Base-by-base conservation (phyloP, 345 rosid genomes). In the Eucalyptus regnans region DNA sequence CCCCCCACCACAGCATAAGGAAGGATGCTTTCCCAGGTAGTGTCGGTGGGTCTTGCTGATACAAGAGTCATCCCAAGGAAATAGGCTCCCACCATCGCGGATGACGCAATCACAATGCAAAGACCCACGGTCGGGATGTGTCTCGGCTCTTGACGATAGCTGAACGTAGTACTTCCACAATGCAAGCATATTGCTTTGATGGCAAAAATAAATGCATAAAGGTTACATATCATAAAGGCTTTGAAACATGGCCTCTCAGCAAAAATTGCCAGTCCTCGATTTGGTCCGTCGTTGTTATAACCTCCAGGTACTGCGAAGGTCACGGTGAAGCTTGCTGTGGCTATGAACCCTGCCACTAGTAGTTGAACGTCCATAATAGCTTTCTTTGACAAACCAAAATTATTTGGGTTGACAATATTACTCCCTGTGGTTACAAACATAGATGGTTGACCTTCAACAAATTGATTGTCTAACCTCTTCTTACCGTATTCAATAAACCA, bases 11-110 rank as follows among this genome's bases (percentile, higher is more conserved):
- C n/a, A n/a, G n/a, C n/a, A n/a, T n/a, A 2, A 52, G 56, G 3
- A 52, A 18, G 9, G 23, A 7, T 52, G 9, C 23, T 52, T 17
- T 52, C 23, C 58, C 23, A 7, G 23, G 9, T 3, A 18, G 0
- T 0, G 0, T 20, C 44, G 12, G 18, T 33, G 0, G 44, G 2
- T 5, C 1, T 17, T 22, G 1, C 0, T 12, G 0, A 8, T 5
- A 33, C 80, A 4, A 68, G 9, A 68, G 1, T 1, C 4, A 0
- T 9, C 37, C 56, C 80, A 41, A 16, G 4, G 0, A 17, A 0
- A 68, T 31, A 68, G 80, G 44, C 25, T 9, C 3, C 2, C 44
- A 4, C 2, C 12, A 68, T 16, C 44, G 12, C 7, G 7, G 0
- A 0, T 68, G 18, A 8, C 23, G 81, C 81, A 5, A 2, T 0